A percentile compares a stretch with the other conserved stretches of the same genome.
phyloP scores from a whole-genome alignment of 805 yeast genomes.

The Tetrapisispora phaffii region DNA sequence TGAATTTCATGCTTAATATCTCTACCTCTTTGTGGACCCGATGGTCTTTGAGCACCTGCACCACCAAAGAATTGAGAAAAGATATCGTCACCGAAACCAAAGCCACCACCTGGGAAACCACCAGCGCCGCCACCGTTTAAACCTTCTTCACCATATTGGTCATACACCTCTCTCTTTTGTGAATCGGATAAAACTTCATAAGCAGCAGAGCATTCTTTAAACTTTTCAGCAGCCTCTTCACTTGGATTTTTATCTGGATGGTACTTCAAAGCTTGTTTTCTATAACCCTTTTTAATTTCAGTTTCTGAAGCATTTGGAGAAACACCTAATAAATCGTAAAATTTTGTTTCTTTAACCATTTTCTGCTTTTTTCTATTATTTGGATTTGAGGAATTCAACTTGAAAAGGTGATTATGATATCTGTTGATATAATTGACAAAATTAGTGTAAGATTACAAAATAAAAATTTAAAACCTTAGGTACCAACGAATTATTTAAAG shows the following conservation, averaged over 20 bases:
- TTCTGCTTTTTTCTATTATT: conserved; percentile 16
- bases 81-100: conserved; percentile 28
- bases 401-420: neutral
- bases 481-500: neutral
- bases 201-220: conserved; percentile 82
- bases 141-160: conserved; percentile 89
- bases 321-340: conserved; percentile 67
- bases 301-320: conserved; percentile 56
- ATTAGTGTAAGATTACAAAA: too few species aligned
- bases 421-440: too few species aligned
- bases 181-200: conserved; percentile 81
- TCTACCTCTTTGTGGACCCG: conserved; percentile 81
- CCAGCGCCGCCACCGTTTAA: conserved; percentile 68
- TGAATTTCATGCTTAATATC: conserved; percentile 84
- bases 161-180: conserved; percentile 82
- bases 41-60: conserved; percentile 53
- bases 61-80: conserved; percentile 78
- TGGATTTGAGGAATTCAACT: conserved; percentile 7
- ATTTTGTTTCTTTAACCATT: conserved; percentile 76
- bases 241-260: conserved; percentile 74
- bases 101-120: conserved; percentile 50
- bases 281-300: conserved; percentile 73
- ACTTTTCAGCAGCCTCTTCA: conserved; percentile 90
- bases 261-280: conserved; percentile 68
- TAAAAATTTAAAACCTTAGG: too few species aligned